Evolutionary conservation across 352 stramenopile genomes (phyloP), one percentile per base, ranked within the genome.

Genomic region (Phytophthora citrophthora): DNA sequence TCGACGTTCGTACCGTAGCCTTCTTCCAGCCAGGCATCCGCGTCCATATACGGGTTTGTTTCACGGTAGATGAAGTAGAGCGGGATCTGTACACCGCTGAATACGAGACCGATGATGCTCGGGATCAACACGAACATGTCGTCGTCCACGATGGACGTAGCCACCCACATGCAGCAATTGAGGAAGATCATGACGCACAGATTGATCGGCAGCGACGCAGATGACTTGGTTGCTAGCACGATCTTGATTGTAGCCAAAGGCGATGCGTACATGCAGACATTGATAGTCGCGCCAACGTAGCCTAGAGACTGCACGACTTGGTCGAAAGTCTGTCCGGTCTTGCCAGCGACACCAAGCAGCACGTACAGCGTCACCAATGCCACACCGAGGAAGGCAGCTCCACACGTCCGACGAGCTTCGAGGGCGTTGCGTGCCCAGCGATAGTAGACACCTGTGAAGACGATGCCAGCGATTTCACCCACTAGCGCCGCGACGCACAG

Each of bases 131-230:
- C 60, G 29, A 90, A 70, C 24, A 64, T 39, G 41, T 92, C 73
- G 51, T 68, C 4, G 51, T 80, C 70, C 5, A 87, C 61, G 15
- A 78, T 56, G 16, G 70, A 80, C 26, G 80, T 84, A 43, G 73
- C 59, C 27, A 80, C 69, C 83, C 83, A 91, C 23, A 90, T 68
- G 12, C 45, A 64, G 59, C 83, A 87, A 60, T 87, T 90, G 53
- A 78, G 8, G n/a, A 67, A 63, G 27, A 76, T 79, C 32, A 80
- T 80, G 27, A 59, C 18, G 31, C 78, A 73, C 69, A 92, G 70
- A 23, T 68, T 63, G 49, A 90, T 81, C 9, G 74, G 76, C 45
- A 92, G 72, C 10, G 76, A 86, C n/a, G 61, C 61, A 27, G 77
- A 70, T n/a, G 72, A 79, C 58, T 85, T 86, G 61, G 67, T 79